phyloP scores from a whole-genome alignment of 2,329 filamentous ascomycete genomes.

The Reticulascus tulasneorum region DNA sequence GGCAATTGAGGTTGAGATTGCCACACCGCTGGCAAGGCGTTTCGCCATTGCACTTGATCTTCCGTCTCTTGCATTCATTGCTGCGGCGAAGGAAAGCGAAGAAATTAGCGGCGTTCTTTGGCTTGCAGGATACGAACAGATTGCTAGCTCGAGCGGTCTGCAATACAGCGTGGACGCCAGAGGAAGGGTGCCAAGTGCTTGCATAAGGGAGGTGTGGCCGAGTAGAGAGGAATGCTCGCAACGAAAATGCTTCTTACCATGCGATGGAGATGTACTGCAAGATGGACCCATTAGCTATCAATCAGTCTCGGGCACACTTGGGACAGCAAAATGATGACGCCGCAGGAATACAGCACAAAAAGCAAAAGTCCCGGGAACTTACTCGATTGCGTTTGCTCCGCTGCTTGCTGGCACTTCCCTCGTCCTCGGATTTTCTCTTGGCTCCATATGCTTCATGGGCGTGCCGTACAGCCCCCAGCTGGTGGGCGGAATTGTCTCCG shows the following conservation, averaged over 20 bases:
- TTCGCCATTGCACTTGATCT: conserved; percentile 72
- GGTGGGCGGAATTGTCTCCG: conserved; percentile 48
- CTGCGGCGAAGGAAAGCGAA: conserved; percentile 29
- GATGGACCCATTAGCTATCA: neutral
- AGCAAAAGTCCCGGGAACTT: conserved; percentile 22
- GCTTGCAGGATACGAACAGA: neutral
- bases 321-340: conserved; percentile 1
- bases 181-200: neutral
- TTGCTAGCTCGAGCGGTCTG: too few species aligned
- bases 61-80: conserved; percentile 71
- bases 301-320: conserved; percentile 7
- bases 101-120: conserved; percentile 20
- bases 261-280: conserved; percentile 57
- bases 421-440: conserved; percentile 37
- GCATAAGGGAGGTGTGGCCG: neutral
- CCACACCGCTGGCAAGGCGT: conserved; percentile 64
- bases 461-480: conserved; percentile 7
- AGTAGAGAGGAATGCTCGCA: neutral
- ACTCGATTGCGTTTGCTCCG: conserved; percentile 58
- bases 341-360: neutral
- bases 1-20: conserved; percentile 61
- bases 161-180: neutral
- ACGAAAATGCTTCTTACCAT: conserved; percentile 40
- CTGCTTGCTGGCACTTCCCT: conserved; percentile 40
- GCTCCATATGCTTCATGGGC: conserved; percentile 9